A percentile compares a stretch with the other conserved stretches of the same genome.
Evolutionary conservation across 257 asterid species (phyloP).

Genomic region (Rehmannia glutinosa): DNA sequence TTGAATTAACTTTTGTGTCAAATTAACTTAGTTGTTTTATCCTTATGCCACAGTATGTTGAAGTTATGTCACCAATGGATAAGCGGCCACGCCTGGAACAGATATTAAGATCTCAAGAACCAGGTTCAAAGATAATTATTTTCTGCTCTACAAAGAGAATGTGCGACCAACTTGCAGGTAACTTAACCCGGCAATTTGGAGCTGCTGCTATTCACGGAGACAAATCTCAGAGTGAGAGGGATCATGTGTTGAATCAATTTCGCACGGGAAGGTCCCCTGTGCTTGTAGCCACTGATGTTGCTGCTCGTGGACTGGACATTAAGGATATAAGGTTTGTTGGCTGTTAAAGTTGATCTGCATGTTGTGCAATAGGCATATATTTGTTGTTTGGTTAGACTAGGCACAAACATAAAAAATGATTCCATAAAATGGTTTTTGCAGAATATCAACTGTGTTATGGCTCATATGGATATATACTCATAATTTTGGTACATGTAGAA

Average conservation of each 20-base stretch:
- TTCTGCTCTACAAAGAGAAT: constrained; percentile 92
- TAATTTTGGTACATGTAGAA: no score
- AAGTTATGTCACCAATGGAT: constrained; percentile 55
- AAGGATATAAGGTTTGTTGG: constrained; percentile 79
- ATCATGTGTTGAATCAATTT: constrained; percentile 70
- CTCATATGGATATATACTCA: no score
- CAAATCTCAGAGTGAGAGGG: constrained; percentile 86
- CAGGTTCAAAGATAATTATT: constrained; percentile 81
- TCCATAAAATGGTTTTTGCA: neutral
- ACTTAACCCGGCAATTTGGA: constrained; percentile 60
- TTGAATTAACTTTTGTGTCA: neutral
- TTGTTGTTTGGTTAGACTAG: no score
- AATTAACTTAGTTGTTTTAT: constrained; percentile 6
- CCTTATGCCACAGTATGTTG: constrained; percentile 51
- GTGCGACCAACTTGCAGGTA: constrained; percentile 77
- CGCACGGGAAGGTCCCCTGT: constrained; percentile 77
- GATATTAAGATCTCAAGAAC: constrained; percentile 85
- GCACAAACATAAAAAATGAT: no score
- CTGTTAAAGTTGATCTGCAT: neutral
- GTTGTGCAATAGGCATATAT: neutral
- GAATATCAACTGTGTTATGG: neutral
- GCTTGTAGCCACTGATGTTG: constrained; percentile 97
- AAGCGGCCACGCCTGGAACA: constrained; percentile 79
- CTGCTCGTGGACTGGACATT: constrained; percentile 93
- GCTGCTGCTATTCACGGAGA: constrained; percentile 96